Evolutionary conservation across 2,329 filamentous ascomycete species (phyloP).

Genomic region (Endoconidiophora polonica): DNA sequence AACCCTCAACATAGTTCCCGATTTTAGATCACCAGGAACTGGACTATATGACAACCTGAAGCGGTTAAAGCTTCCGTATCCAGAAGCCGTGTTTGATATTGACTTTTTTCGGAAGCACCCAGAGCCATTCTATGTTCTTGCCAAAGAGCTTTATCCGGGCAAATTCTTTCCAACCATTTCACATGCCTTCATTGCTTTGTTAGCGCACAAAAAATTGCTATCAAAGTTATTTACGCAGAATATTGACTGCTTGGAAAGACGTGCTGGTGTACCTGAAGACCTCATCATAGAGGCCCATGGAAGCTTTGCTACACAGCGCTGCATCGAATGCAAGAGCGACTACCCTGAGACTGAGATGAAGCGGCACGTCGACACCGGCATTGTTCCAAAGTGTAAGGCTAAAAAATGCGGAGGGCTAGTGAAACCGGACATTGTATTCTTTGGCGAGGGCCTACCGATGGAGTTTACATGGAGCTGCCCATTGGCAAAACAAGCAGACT

Average conservation of each 20-base stretch:
- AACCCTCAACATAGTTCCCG: conserved; percentile 49
- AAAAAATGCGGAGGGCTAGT: conserved; percentile 57
- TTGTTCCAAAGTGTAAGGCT: conserved; percentile 52
- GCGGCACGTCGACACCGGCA: conserved; percentile 44
- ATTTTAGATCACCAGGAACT: conserved; percentile 85
- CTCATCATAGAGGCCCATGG: conserved; percentile 88
- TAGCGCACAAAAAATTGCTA: conserved; percentile 62
- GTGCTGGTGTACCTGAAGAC: conserved; percentile 65
- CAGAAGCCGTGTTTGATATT: conserved; percentile 91
- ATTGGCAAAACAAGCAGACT: conserved; percentile 43
- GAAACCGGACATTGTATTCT: conserved; percentile 92
- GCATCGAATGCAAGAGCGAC: conserved; percentile 65
- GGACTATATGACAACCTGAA: conserved; percentile 88
- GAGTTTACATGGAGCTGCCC: conserved; percentile 25
- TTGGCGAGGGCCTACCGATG: conserved; percentile 50
- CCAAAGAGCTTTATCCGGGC: conserved; percentile 82
- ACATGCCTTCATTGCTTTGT: conserved; percentile 72
- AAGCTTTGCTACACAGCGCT: conserved; percentile 80
- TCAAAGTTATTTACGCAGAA: conserved; percentile 91
- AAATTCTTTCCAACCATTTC: conserved; percentile 77
- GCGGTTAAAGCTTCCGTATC: conserved; percentile 67
- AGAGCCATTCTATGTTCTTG: conserved; percentile 78
- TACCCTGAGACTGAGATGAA: conserved; percentile 65
- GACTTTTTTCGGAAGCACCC: conserved; percentile 73
- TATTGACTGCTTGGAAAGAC: conserved; percentile 85